A percentile compares a stretch with the other conserved stretches of the same genome.
Conservation (phyloP, 2,329 filamentous ascomycete genomes). For the Beauveria sp. region DNA sequence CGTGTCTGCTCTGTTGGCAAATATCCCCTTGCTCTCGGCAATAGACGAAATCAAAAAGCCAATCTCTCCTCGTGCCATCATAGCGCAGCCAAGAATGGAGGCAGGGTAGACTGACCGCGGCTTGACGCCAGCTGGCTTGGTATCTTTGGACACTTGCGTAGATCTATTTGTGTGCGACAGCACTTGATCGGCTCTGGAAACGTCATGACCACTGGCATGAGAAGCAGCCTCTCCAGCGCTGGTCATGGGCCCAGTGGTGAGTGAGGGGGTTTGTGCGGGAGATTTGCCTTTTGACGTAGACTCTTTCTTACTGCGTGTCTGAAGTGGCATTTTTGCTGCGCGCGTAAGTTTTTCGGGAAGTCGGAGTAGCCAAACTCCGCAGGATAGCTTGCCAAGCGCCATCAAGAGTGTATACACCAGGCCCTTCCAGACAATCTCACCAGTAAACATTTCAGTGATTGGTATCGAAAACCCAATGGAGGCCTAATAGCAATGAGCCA, state of each 20-base stretch:
- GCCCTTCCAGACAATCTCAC: slow-evolving; percentile 61
- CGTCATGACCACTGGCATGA: background rate
- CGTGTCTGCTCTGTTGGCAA: slow-evolving; percentile 16
- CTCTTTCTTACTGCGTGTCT: background rate
- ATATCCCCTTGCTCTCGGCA: slow-evolving; percentile 46
- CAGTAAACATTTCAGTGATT: slow-evolving; percentile 59
- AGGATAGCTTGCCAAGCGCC: slow-evolving; percentile 52
- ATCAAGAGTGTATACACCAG: slow-evolving; percentile 66
- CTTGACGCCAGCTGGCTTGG: slow-evolving; percentile 26
- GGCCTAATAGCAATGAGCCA: slow-evolving; percentile 25
- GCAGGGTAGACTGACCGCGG: slow-evolving; percentile 60
- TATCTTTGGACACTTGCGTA: background rate
- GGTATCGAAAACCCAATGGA: slow-evolving; percentile 74
- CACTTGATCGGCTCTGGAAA: background rate
- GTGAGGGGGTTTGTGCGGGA: background rate
- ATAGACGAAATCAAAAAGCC: slow-evolving; percentile 68
- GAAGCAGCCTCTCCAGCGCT: background rate
- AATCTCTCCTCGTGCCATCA: slow-evolving; percentile 74
- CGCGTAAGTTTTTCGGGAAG: background rate
- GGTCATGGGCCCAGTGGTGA: too few species aligned
- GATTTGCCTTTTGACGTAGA: too few species aligned
- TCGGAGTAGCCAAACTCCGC: slow-evolving; percentile 46
- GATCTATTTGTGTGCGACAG: background rate
- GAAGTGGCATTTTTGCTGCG: background rate
- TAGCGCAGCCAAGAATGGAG: slow-evolving; percentile 55